A percentile compares a stretch with the other conserved stretches of the same genome.
These are phyloP conservation scores for Fusarium austroafricanum DNA, from an alignment of 2,329 filamentous ascomycete species.

Conservation along the genomic window DNA sequence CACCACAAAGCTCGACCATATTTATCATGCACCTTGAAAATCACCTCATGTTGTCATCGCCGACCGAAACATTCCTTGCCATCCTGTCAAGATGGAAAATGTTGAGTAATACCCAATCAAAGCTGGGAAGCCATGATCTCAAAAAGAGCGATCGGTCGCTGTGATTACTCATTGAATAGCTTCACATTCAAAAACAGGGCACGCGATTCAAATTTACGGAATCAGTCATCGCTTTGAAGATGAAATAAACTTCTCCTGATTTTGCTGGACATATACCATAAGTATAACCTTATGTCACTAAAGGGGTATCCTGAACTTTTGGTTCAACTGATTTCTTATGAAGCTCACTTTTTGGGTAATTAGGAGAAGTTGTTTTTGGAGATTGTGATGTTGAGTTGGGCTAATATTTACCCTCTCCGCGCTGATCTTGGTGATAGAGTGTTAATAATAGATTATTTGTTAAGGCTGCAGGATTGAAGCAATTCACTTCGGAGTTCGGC, in stretches of 20 bases:
- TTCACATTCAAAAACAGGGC: neutral
- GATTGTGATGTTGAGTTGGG: neutral
- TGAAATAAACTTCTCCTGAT: neutral
- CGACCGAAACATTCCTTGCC: neutral
- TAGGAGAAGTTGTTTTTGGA: neutral
- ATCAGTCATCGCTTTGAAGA: neutral
- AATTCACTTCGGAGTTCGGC: neutral
- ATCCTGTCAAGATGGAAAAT: neutral
- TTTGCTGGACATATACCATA: too few species aligned
- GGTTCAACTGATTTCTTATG: neutral
- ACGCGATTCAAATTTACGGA: neutral
- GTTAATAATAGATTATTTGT: neutral
- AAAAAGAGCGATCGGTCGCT: neutral
- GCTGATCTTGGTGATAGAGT: neutral
- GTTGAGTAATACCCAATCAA: constrained; percentile 11
- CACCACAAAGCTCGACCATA: neutral
- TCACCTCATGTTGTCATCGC: neutral
- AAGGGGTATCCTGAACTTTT: too few species aligned
- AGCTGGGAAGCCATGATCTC: neutral
- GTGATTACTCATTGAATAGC: constrained; percentile 6
- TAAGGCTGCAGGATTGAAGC: neutral
- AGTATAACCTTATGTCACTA: too few species aligned
- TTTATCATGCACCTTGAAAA: neutral
- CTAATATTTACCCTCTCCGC: neutral
- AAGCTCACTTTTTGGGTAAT: neutral